Evolutionary conservation across 768 basidiomycete genomes (phyloP).

Genomic region (Lactarius vividus): DNA sequence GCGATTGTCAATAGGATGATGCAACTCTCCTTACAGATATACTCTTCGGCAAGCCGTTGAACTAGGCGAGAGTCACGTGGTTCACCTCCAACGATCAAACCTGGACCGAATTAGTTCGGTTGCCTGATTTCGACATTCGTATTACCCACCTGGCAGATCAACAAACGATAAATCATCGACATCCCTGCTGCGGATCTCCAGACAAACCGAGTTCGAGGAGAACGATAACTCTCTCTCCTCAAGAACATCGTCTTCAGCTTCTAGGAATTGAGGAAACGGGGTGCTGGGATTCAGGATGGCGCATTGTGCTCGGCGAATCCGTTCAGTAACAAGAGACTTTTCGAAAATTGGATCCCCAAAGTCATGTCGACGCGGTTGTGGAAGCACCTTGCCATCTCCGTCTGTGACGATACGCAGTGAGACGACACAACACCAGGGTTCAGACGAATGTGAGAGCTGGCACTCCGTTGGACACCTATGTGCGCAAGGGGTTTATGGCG

Average conservation of each 20-base stretch:
- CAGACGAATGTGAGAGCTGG: constrained; percentile 31
- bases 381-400: constrained; percentile 31
- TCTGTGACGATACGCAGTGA: constrained; percentile 35
- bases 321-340: constrained; percentile 58
- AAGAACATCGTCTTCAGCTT: constrained; percentile 35
- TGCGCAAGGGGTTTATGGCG: background rate
- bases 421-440: constrained; percentile 37
- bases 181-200: constrained; percentile 38
- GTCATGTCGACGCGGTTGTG: constrained; percentile 33
- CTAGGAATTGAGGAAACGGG: constrained; percentile 38
- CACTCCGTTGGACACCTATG: constrained; percentile 41
- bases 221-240: constrained; percentile 33
- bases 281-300: constrained; percentile 62
- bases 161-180: constrained; percentile 42
- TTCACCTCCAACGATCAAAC: constrained; percentile 51
- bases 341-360: constrained; percentile 44
- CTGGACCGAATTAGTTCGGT: constrained; percentile 33
- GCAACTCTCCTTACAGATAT: constrained; percentile 62
- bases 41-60: constrained; percentile 51
- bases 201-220: constrained; percentile 38
- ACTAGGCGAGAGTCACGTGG: constrained; percentile 58
- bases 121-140: background rate
- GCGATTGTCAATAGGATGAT: constrained; percentile 58
- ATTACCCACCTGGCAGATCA: constrained; percentile 41
- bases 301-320: constrained; percentile 60